Conservation (phyloP, 1,284 basidiomycete genomes). For the Meira nashicola region DNA sequence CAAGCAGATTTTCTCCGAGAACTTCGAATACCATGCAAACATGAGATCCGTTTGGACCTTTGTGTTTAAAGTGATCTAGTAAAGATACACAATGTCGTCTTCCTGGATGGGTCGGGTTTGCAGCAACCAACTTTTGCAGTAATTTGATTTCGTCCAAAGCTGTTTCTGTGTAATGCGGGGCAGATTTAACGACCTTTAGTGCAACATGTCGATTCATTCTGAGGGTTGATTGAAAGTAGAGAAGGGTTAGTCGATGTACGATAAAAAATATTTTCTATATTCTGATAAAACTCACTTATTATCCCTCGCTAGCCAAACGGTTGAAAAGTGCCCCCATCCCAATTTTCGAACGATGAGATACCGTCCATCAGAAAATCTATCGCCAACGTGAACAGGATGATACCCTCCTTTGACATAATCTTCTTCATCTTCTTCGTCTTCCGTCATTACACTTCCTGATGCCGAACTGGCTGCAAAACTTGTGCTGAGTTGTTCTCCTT, state of each 20-base stretch:
- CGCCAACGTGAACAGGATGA: slow-evolving; percentile 90
- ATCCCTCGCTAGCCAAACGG: slow-evolving; percentile 54
- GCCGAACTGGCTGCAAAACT: slow-evolving; percentile 17
- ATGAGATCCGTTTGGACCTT: slow-evolving; percentile 91
- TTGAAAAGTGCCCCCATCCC: slow-evolving; percentile 91
- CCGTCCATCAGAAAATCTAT: slow-evolving; percentile 78
- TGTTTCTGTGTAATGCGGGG: slow-evolving; percentile 92
- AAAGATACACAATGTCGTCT: slow-evolving; percentile 73
- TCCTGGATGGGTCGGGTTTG: slow-evolving; percentile 60
- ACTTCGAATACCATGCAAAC: slow-evolving; percentile 99
- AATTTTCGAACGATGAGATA: slow-evolving; percentile 92
- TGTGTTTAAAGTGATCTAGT: slow-evolving; percentile 93
- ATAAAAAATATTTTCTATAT: not conserved
- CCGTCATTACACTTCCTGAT: slow-evolving; percentile 48
- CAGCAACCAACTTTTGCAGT: slow-evolving; percentile 85
- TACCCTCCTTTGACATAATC: slow-evolving; percentile 64
- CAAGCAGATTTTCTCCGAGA: slow-evolving; percentile 93
- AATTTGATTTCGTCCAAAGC: slow-evolving; percentile 98
- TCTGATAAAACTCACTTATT: slow-evolving; percentile 25
- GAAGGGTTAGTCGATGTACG: slow-evolving; percentile 7
- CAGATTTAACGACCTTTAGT: slow-evolving; percentile 97
- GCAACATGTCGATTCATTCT: slow-evolving; percentile 94
- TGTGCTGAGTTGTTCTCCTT: slow-evolving; percentile 9
- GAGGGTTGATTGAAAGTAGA: slow-evolving; percentile 31
- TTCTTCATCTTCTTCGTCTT: slow-evolving; percentile 55